These are phyloP conservation scores for Tetrahymena elliotti DNA, from an alignment of 73 alveolate species.

Conservation along the genomic window DNA sequence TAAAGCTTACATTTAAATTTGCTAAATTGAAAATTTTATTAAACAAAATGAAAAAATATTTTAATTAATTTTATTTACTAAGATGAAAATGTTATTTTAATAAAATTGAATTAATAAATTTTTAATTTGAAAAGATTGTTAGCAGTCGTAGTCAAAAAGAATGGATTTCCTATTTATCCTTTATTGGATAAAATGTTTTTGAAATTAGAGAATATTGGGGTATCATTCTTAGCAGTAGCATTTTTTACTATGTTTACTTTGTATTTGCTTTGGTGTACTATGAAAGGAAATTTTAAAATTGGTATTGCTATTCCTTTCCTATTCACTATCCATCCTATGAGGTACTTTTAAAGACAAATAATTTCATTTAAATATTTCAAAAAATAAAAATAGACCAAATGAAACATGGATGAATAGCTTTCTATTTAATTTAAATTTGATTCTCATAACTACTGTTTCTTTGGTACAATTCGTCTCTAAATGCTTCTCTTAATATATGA, in stretches of 20 bases:
- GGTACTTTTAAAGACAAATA: too few relatives aligned
- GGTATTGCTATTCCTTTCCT: constrained; percentile 60
- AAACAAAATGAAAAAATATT: too few relatives aligned
- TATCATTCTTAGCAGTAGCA: constrained; percentile 41
- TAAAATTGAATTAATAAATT: background rate
- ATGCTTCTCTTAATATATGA: constrained; percentile 42
- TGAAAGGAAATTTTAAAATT: constrained; percentile 67
- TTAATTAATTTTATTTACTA: too few relatives aligned
- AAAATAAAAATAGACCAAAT: constrained; percentile 28
- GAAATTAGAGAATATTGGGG: constrained; percentile 35
- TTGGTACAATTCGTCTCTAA: constrained; percentile 43
- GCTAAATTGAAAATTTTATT: too few relatives aligned
- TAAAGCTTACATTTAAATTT: too few relatives aligned
- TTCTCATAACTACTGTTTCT: constrained; percentile 57
- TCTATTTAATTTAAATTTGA: constrained; percentile 50
- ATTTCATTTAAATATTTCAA: background rate
- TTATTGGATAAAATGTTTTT: constrained; percentile 54
- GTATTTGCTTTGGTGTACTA: constrained; percentile 54
- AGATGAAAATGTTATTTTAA: too few relatives aligned
- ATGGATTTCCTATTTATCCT: constrained; percentile 52
- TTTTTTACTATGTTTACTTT: constrained; percentile 55
- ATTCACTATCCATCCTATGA: constrained; percentile 65
- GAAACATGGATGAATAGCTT: constrained; percentile 78
- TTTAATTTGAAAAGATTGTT: background rate
- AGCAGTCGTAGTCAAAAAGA: background rate